Evolutionary conservation across 2,329 filamentous ascomycete species (phyloP), one percentile per base, ranked within the genome.

Genomic region (Aspergillus bombycis): DNA sequence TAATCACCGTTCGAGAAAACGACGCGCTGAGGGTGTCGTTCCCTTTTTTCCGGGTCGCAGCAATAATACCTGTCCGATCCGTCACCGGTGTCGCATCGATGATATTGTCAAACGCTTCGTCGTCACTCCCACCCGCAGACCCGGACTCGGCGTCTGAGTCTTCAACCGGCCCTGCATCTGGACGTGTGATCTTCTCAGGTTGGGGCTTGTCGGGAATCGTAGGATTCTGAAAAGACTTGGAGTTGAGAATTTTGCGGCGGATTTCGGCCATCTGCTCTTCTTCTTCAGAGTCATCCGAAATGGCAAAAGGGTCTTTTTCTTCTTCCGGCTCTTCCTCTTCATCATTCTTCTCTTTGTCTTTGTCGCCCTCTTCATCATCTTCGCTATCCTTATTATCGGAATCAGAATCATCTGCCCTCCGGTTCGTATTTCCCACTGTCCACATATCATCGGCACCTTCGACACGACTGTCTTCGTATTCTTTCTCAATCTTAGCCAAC

Each of bases 261-360:
- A 99, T 89, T 73, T 96, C 94, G 41, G 92, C 94, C 94, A 98
- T 98, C 74, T 93, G 89, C 58, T 91, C 91, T 71, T 96, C 93
- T 62, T 97, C 90, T 62, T 91, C 92, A 36, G 87, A 88, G 69
- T 92, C 90, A 61, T 93, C 91, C 11, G 93, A 93, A 53, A 96
- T 86, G 60, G 87, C 89, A 71, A 90, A 94, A 0, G 89, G 89
- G 70, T 95, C 91, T 68, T 83, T 81, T 10, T 84, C 80, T 21
- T 81, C 80, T 5, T 81, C 80, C 26, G 79, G 38, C 19, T 41
- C 79, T 23, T 78, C 78, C 26, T 77, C 77, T 0, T 83, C 81
- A 0, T 83, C 81, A 0, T 83, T 82, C 0, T 83, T 77, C 4
- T 80, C 78, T 11, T 72, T 75, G 8, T 74, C 82, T 0, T 81